Percentiles rank a stretch among this genome's conserved stretches.
Conservation (phyloP, 176 grass and related monocot species). For the Themeda triandra region DNA sequence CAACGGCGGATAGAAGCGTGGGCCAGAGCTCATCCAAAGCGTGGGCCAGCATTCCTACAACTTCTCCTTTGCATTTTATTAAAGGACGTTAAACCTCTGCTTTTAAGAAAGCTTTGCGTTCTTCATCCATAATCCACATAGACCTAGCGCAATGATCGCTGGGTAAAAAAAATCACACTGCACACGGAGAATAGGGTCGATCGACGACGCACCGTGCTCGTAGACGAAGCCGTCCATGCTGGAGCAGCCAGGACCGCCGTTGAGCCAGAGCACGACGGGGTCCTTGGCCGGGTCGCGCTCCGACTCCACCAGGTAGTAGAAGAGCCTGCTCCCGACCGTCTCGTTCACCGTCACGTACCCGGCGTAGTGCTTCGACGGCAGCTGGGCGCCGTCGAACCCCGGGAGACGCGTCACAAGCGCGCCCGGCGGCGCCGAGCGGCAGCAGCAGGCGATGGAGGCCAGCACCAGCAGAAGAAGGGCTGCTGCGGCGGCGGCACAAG, state of each 20-base stretch:
- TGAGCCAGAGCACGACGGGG: conserved; percentile 60
- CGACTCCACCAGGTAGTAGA: conserved; percentile 61
- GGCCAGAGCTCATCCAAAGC: too few species aligned
- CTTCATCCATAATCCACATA: too few species aligned
- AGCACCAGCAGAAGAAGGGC: neutral
- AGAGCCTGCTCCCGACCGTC: conserved; percentile 15
- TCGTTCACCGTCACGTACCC: conserved; percentile 59
- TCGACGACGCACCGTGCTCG: conserved; percentile 52
- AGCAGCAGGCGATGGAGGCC: neutral
- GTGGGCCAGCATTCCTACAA: too few species aligned
- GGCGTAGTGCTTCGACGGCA: conserved; percentile 57
- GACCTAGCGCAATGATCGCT: too few species aligned
- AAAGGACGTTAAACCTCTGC: too few species aligned
- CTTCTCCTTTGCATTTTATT: too few species aligned
- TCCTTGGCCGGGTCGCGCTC: conserved; percentile 36
- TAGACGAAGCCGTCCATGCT: conserved; percentile 67
- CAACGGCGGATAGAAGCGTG: too few species aligned
- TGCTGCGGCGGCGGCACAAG: neutral
- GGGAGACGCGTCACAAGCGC: conserved; percentile 35
- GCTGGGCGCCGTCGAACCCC: conserved; percentile 23
- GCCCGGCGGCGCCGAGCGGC: conserved; percentile 1
- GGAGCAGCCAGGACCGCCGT: conserved; percentile 54
- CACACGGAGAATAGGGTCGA: too few species aligned
- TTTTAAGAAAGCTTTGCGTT: too few species aligned
- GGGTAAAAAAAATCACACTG: too few species aligned